Conservation (phyloP, 2,329 filamentous ascomycete genomes). For the Magnaporthiopsis poae region DNA sequence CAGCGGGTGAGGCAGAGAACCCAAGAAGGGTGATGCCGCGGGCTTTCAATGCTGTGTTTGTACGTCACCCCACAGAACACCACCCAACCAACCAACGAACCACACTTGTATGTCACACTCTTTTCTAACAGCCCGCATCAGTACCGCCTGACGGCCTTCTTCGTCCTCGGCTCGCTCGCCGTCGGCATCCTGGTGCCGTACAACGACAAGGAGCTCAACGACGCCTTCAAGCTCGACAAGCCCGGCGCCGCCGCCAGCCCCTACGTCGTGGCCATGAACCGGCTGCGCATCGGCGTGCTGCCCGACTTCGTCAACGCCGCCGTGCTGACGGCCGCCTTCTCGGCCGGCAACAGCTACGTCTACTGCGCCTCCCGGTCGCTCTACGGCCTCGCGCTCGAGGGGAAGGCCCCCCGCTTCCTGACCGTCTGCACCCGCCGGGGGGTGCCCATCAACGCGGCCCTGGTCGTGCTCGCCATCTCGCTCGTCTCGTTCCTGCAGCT, state of each 20-base stretch:
- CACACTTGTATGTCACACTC: no score
- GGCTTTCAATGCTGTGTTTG: conserved; percentile 62
- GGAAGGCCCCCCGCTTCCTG: conserved; percentile 35
- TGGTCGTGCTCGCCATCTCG: conserved; percentile 22
- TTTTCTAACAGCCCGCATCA: neutral
- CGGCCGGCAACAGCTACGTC: conserved; percentile 38
- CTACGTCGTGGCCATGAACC: conserved; percentile 33
- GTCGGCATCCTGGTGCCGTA: conserved; percentile 51
- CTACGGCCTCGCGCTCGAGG: conserved; percentile 39
- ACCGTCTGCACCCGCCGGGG: conserved; percentile 30
- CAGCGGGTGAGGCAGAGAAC: conserved; percentile 51
- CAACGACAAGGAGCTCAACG: conserved; percentile 42
- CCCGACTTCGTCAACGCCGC: conserved; percentile 52
- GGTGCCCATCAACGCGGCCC: conserved; percentile 31
- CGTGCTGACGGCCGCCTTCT: conserved; percentile 23
- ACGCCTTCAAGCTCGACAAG: conserved; percentile 40
- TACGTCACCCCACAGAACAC: neutral
- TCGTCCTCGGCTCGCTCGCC: conserved; percentile 56
- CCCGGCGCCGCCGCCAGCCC: conserved; percentile 31
- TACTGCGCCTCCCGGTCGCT: conserved; percentile 42
- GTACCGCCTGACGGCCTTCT: conserved; percentile 61
- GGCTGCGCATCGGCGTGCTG: conserved; percentile 35
- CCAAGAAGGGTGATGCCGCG: conserved; percentile 55
- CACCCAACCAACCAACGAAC: no score
- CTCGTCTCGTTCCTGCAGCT: conserved; percentile 29